Conservation (phyloP, 2,329 filamentous ascomycete species). For the Botrytis paeoniae region DNA sequence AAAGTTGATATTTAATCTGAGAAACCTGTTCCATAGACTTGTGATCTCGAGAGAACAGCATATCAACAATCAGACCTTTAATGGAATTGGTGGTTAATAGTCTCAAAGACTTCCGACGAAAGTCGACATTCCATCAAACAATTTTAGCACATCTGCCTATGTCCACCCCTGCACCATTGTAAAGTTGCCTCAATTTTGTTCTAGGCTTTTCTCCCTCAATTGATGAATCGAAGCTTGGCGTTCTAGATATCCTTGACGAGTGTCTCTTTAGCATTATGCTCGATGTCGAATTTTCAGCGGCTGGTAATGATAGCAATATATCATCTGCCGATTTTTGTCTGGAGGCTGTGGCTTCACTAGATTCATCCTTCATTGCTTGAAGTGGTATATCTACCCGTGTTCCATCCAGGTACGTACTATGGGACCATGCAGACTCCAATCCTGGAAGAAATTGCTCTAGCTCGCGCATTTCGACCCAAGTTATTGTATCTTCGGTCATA, state of each 20-base stretch:
- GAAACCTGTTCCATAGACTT: background rate
- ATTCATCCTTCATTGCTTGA: background rate
- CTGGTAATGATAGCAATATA: conserved; percentile 37
- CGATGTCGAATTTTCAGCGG: conserved; percentile 23
- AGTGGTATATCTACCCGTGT: conserved; percentile 19
- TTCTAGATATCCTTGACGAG: conserved; percentile 51
- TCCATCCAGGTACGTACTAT: conserved; percentile 50
- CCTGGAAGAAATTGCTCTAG: conserved; percentile 50
- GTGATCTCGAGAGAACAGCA: background rate
- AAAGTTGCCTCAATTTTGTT: conserved; percentile 33
- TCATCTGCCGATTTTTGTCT: conserved; percentile 44
- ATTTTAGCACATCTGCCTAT: conserved; percentile 33
- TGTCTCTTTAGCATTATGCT: conserved; percentile 46
- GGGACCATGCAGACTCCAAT: conserved; percentile 54
- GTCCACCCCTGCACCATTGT: conserved; percentile 30
- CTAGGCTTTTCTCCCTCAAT: conserved; percentile 34
- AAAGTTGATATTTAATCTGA: background rate
- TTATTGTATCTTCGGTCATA: conserved; percentile 52
- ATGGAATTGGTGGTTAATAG: conserved; percentile 13
- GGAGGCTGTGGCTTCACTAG: background rate
- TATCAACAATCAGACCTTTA: background rate
- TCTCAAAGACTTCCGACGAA: conserved; percentile 4
- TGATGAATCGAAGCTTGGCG: conserved; percentile 45
- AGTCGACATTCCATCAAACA: conserved; percentile 24
- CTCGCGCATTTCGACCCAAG: conserved; percentile 49